phyloP scores from a whole-genome alignment of 2,329 filamentous ascomycete species.

The Rosellinia necatrix region DNA sequence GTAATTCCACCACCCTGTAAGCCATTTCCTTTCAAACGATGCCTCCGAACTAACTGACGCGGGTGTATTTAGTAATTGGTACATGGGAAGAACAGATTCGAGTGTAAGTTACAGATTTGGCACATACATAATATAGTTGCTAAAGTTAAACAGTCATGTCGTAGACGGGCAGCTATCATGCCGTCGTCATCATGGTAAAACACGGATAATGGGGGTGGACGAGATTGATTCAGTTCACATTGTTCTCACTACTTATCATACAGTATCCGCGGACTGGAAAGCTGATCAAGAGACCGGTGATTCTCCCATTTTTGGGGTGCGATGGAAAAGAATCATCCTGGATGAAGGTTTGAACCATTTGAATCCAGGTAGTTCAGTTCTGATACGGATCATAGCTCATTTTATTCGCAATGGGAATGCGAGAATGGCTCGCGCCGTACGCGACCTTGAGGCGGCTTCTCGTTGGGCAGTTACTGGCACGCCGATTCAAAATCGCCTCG shows the following conservation, averaged over 20 bases:
- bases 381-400: conserved; percentile 42
- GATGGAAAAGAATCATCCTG: neutral
- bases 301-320: neutral
- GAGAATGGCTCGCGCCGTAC: conserved; percentile 34
- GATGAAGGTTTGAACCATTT: neutral
- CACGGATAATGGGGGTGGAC: neutral
- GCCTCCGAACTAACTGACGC: conserved; percentile 18
- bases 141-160: neutral
- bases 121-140: no score
- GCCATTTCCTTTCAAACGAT: neutral
- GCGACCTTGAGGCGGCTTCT: conserved; percentile 33
- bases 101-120: neutral
- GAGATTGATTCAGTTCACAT: neutral
- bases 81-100: conserved; percentile 43
- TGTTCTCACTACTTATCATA: neutral
- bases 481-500: conserved; percentile 52
- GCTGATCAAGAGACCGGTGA: neutral
- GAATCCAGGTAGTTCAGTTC: neutral
- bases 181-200: neutral
- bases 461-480: conserved; percentile 56
- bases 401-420: conserved; percentile 43
- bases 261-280: neutral
- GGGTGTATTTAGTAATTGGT: conserved; percentile 35
- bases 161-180: neutral
- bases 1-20: conserved; percentile 42